Conservation (phyloP, 176 grass and related monocot genomes). For the Bothriochloa decipiens region DNA sequence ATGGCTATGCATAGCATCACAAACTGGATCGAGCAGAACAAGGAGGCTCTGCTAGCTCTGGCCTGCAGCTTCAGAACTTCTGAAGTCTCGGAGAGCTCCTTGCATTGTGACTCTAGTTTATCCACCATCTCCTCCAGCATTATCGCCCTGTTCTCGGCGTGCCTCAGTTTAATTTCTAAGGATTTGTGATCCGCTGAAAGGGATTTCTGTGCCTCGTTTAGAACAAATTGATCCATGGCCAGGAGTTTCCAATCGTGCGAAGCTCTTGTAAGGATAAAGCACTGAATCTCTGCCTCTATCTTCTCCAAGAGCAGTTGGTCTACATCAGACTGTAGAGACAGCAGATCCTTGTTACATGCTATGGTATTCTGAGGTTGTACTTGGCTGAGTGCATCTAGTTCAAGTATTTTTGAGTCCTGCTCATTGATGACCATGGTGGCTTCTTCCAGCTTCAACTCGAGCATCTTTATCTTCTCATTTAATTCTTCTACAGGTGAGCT, state of each 20-base stretch:
- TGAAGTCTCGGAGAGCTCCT: constrained; percentile 51
- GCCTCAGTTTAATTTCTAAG: constrained; percentile 50
- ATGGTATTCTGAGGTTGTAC: neutral
- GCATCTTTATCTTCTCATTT: constrained; percentile 56
- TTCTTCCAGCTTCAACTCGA: constrained; percentile 62
- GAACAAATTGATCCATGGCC: constrained; percentile 42
- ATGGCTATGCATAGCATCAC: constrained; percentile 55
- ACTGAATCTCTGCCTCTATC: constrained; percentile 74
- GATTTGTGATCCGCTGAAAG: constrained; percentile 47
- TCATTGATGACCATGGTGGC: constrained; percentile 38
- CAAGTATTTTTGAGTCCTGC: constrained; percentile 56
- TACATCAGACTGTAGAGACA: constrained; percentile 53
- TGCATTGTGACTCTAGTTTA: constrained; percentile 61
- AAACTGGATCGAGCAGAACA: constrained; percentile 72
- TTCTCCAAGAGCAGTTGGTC: constrained; percentile 73
- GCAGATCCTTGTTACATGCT: constrained; percentile 13
- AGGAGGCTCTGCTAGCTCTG: constrained; percentile 52
- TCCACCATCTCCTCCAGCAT: constrained; percentile 62
- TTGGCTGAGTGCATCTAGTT: constrained; percentile 53
- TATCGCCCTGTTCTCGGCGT: constrained; percentile 49
- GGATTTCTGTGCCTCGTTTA: constrained; percentile 57
- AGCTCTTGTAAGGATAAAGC: constrained; percentile 73
- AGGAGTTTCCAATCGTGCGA: constrained; percentile 56
- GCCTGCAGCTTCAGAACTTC: constrained; percentile 73
- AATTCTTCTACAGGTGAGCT: constrained; percentile 51